These are phyloP conservation scores for Effrenium voratum DNA, from an alignment of 73 alveolate species.

Conservation along the genomic window DNA sequence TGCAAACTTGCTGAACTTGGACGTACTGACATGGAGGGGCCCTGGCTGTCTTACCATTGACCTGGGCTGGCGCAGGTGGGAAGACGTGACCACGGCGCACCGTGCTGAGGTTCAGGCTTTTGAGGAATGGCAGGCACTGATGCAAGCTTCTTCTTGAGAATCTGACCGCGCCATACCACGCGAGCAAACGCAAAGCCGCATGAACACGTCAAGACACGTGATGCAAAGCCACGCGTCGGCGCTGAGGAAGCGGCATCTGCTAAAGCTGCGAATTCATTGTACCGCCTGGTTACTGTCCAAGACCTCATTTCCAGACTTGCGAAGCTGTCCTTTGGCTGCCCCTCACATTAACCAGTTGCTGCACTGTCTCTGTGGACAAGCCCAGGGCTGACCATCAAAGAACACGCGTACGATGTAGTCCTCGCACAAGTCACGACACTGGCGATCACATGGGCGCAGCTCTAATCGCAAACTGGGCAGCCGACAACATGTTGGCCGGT, in stretches of 20 bases:
- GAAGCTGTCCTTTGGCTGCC: neutral
- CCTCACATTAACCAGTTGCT: neutral
- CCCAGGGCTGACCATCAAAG: constrained; percentile 36
- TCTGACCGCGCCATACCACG: too few relatives aligned
- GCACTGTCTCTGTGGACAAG: neutral
- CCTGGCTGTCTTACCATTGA: constrained; percentile 55
- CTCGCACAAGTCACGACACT: neutral
- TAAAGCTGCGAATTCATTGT: constrained; percentile 73
- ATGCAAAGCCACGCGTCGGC: neutral
- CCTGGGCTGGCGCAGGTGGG: neutral
- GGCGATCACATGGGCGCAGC: neutral
- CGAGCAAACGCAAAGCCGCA: too few relatives aligned
- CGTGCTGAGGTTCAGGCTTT: constrained; percentile 4
- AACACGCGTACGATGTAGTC: constrained; percentile 62
- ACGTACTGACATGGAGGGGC: neutral
- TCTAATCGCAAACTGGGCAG: neutral
- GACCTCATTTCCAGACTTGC: constrained; percentile 5
- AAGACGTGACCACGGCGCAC: too few relatives aligned
- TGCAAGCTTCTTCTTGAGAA: constrained; percentile 50
- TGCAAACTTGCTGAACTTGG: too few relatives aligned
- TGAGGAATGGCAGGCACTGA: constrained; percentile 53
- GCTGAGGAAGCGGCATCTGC: neutral
- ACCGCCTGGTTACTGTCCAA: constrained; percentile 63
- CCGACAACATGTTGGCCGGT: constrained; percentile 80
- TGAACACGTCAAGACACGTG: too few relatives aligned